Conservation (phyloP, 2,329 filamentous ascomycete species). For the Pyrenochaeta sp. region DNA sequence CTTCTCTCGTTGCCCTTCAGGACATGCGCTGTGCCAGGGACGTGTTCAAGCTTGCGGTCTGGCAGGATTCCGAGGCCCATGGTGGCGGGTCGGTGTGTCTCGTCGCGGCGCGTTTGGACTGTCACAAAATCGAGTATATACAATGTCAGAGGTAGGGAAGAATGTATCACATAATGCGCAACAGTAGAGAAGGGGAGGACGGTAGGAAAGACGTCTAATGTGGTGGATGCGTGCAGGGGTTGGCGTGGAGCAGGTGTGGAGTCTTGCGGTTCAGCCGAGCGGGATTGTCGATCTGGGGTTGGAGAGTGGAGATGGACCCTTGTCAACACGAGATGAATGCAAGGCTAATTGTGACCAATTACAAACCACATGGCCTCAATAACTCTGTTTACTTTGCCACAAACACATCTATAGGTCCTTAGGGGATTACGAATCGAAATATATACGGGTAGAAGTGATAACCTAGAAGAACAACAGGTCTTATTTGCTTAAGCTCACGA, state of each 20-base stretch:
- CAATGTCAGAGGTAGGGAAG: not conserved
- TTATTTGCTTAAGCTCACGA: too few relatives aligned
- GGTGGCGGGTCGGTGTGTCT: conserved; percentile 3
- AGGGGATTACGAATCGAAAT: too few relatives aligned
- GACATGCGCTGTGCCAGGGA: conserved; percentile 65
- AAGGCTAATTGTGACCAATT: too few relatives aligned
- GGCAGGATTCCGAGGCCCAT: conserved; percentile 81
- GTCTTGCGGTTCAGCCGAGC: not conserved
- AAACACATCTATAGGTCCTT: too few relatives aligned
- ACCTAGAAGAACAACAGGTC: too few relatives aligned
- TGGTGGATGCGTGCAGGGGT: not conserved
- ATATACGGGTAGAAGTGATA: too few relatives aligned
- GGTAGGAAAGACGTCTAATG: not conserved
- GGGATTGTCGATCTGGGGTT: not conserved
- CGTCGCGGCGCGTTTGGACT: not conserved
- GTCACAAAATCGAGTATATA: not conserved
- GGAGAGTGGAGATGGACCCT: not conserved
- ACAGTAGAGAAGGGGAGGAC: not conserved
- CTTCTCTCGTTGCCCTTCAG: conserved; percentile 36
- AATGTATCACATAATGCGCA: not conserved
- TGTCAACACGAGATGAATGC: not conserved
- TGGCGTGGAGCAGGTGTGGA: not conserved
- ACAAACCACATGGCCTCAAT: too few relatives aligned
- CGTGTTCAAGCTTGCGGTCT: conserved; percentile 70
- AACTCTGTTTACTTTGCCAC: too few relatives aligned